Evolutionary conservation across 345 rosid genomes (phyloP), one percentile per base, ranked within the genome.

Genomic region (Syzygium grande): DNA sequence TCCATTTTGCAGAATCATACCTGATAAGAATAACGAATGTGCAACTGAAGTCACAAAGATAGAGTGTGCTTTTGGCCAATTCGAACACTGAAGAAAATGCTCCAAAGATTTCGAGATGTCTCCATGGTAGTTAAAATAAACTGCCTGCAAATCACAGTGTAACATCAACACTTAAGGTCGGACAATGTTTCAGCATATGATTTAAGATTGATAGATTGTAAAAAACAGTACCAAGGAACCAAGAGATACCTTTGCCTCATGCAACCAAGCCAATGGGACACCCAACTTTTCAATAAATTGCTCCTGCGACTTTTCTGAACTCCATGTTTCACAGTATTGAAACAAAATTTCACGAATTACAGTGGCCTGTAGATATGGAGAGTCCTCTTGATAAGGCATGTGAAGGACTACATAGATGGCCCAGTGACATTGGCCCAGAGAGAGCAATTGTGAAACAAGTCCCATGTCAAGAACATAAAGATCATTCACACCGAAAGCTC

Each of bases 391-490:
- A 52, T 86, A 90, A 38, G 98, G 95, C 93, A 98, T 94, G 91
- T 96, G 98, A 89, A 98, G 97, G 87, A 93, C 95, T 87, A 98
- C 99, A 88, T 96, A 96, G 89, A 96, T 95, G 84, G 99, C 99
- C 99, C 99, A 96, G 90, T 98, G 99, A 87, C 96, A 95, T 85
- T 94, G 93, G 78, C 97, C 98, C 86, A 91, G 90, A 84, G 96
- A 93, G 65, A 96, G 93, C 73, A 98, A 93, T 93, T 98, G 99
- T 63, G 97, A 94, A 93, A 96, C 92, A 86, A 95, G 91, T 87
- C 98, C 97, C 98, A 98, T 96, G 92, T 96, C 99, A 88, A 98
- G 96, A 90, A 93, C 90, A 85, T 96, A 98, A 91, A 96, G 98
- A 92, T 96, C 97, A 88, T 92, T 95, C 43, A 97, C 96, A 89